A percentile compares a stretch with the other conserved stretches of the same genome.
phyloP scores from a whole-genome alignment of 2,329 filamentous ascomycete genomes.

The Hymenotorrendiella dingleyae region DNA sequence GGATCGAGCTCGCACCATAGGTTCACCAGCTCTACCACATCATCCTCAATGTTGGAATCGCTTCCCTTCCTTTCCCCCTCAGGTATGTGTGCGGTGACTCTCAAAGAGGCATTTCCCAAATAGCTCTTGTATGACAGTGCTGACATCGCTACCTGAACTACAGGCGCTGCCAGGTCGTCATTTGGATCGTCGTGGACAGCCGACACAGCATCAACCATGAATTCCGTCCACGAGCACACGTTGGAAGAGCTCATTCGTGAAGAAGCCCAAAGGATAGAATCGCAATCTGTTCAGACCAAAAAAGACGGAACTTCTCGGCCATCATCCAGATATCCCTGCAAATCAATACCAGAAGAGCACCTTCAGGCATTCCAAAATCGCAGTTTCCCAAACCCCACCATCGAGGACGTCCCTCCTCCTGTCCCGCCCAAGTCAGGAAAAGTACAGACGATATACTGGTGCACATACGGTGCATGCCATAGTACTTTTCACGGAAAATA shows the following conservation, averaged over 20 bases:
- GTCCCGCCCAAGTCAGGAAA: slow-evolving; percentile 5
- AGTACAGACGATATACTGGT: slow-evolving; percentile 12
- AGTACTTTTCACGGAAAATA: slow-evolving; percentile 17
- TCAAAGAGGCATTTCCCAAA: no score
- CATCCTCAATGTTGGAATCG: slow-evolving; percentile 9
- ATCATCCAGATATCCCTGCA: slow-evolving; percentile 1
- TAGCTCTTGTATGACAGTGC: no score
- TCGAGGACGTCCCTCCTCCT: background rate
- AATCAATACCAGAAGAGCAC: slow-evolving; percentile 5
- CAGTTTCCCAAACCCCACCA: background rate
- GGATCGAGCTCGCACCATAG: background rate
- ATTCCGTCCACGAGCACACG: slow-evolving; percentile 6
- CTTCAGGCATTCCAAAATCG: background rate
- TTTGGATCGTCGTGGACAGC: slow-evolving; percentile 14
- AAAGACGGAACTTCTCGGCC: background rate
- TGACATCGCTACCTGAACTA: no score
- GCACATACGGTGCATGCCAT: slow-evolving; percentile 16
- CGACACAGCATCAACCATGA: slow-evolving; percentile 14
- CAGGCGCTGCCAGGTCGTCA: slow-evolving; percentile 10
- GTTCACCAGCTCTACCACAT: background rate
- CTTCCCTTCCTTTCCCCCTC: slow-evolving; percentile 4
- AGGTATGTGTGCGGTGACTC: no score
- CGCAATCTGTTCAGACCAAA: background rate
- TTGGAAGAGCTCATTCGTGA: slow-evolving; percentile 4
- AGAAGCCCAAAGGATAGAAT: background rate